These are phyloP conservation scores for Chaetomium olivaceum DNA, from an alignment of 2,329 filamentous ascomycete species.

Conservation along the genomic window DNA sequence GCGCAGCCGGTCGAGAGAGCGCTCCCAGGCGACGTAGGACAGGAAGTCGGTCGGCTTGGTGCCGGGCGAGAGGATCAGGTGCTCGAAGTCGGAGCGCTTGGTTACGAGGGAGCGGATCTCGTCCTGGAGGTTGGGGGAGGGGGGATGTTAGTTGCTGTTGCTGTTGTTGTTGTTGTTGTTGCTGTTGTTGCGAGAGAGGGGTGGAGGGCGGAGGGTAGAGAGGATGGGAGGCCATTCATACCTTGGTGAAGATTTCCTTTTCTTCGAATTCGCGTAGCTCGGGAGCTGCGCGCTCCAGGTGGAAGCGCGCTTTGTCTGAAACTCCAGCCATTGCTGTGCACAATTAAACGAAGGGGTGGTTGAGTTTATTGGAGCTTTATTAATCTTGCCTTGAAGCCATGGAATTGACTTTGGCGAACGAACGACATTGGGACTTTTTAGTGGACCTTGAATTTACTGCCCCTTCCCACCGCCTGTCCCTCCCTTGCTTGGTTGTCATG, in stretches of 20 bases:
- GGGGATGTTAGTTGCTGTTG: not conserved
- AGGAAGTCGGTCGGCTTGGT: constrained; percentile 77
- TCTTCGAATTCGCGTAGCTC: constrained; percentile 90
- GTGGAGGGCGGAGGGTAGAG: too few relatives aligned
- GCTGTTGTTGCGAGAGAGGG: too few relatives aligned
- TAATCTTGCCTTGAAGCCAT: not conserved
- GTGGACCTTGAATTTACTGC: constrained; percentile 27
- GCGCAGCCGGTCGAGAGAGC: constrained; percentile 71
- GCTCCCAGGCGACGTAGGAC: constrained; percentile 75
- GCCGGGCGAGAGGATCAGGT: constrained; percentile 81
- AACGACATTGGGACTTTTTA: constrained; percentile 33
- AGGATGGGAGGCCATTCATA: constrained; percentile 40
- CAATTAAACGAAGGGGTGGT: not conserved
- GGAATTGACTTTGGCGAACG: not conserved
- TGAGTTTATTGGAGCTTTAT: not conserved
- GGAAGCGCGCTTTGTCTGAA: constrained; percentile 92
- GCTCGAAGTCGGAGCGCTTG: constrained; percentile 91
- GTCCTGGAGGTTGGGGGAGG: constrained; percentile 53
- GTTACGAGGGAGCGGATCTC: constrained; percentile 87
- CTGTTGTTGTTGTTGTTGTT: not conserved
- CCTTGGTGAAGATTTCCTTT: constrained; percentile 86
- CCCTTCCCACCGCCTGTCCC: constrained; percentile 12
- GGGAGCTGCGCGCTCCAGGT: constrained; percentile 86
- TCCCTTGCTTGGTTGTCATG: not conserved
- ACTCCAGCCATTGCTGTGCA: constrained; percentile 68